Evolutionary conservation across 805 yeast species (phyloP), one percentile per base, ranked within the genome.

Genomic region (Starmerella bombicola): DNA sequence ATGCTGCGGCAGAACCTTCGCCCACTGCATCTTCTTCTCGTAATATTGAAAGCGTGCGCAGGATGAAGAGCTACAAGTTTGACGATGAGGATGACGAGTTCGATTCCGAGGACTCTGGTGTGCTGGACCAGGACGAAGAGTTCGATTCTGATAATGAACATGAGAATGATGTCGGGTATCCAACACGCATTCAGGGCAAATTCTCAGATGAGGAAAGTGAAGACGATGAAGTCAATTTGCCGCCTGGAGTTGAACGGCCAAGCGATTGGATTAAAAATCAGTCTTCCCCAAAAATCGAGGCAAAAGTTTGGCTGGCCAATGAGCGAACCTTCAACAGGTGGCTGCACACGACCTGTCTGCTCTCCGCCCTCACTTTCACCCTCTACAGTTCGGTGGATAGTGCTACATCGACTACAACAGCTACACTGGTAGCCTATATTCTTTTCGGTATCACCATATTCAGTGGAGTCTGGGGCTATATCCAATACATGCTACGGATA

Each of bases 301-400:
- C 97, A 23, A 91, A 91, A 58, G 98, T 91, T 12, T 91, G 97
- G 96, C 69, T 91, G 49, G 98, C 98, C 22, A 91, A 91, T 57
- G 98, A 91, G 65, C 79, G 98, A 61, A 91, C 98, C 3, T 88
- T 86, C 65, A 79, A 83, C 67, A 74, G 93, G 61, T 91, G 98
- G 98, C 68, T 91, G 50, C 85, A 80, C 47, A 88, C 88, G 18
- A 80, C 93, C 12, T 75, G 93, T 0, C 66, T 91, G 57, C 69
- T 91, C 51, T 76, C 94, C 17, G 77, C 86, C 0, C 64, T 91
- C 53, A 84, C 97, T 0, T 85, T 86, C 56, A 70, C 91, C 13
- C 72, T 91, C 41, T 82, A 82, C 64, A 73, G 77, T 30, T 78
- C 94, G 9, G 80, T 83, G 17, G 66, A 69, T 47, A 65, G 68